Evolutionary conservation across 2,329 filamentous ascomycete genomes (phyloP).

Genomic region (Phialophora tarda): DNA sequence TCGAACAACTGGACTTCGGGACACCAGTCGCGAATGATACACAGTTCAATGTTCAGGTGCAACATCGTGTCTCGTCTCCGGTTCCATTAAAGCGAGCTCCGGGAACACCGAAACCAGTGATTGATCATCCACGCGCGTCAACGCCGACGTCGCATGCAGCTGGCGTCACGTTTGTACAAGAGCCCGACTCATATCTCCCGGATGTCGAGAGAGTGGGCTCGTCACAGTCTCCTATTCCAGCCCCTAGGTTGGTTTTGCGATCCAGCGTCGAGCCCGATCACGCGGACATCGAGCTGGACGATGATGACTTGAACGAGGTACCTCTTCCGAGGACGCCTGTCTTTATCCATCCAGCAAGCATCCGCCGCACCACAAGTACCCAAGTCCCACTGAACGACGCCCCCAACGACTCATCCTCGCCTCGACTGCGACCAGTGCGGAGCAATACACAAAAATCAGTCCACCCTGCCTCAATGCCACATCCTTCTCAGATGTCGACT

Average conservation of each 20-base stretch:
- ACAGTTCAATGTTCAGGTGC: constrained; percentile 34
- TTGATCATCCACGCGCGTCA: background rate
- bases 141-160: background rate
- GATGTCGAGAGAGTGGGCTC: background rate
- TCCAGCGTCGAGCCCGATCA: constrained; percentile 5
- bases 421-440: constrained; percentile 25
- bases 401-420: constrained; percentile 20
- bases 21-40: constrained; percentile 38
- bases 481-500: constrained; percentile 40
- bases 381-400: constrained; percentile 37
- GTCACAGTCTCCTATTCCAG: constrained; percentile 22
- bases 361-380: constrained; percentile 26
- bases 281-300: background rate
- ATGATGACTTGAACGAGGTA: constrained; percentile 24
- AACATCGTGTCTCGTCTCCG: constrained; percentile 32
- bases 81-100: constrained; percentile 7
- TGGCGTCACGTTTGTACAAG: background rate
- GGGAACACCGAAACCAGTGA: background rate
- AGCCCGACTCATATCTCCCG: background rate
- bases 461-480: constrained; percentile 38
- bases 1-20: constrained; percentile 30
- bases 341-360: constrained; percentile 21
- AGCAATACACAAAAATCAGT: constrained; percentile 32
- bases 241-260: constrained; percentile 25
- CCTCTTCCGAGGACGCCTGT: constrained; percentile 20